These are phyloP conservation scores for Thalassia testudinum DNA, from an alignment of 116 monocot genomes.

Conservation along the genomic window DNA sequence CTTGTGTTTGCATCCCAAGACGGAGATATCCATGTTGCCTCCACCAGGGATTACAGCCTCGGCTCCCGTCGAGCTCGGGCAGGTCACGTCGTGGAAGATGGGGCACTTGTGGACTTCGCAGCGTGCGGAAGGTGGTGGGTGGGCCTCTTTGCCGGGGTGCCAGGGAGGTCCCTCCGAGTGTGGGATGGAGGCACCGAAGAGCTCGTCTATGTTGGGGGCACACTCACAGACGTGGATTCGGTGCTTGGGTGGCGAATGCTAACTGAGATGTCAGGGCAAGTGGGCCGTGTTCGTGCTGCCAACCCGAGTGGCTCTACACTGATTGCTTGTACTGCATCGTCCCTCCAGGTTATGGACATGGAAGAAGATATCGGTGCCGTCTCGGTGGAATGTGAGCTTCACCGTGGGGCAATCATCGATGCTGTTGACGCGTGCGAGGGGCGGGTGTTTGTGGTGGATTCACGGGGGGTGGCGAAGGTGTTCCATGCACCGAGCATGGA, in stretches of 20 bases:
- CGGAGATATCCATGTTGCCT: conserved; percentile 49
- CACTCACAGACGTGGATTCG: conserved; percentile 34
- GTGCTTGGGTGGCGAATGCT: conserved; percentile 63
- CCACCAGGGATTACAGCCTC: conserved; percentile 1
- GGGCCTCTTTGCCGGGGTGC: conserved; percentile 76
- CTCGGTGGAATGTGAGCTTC: conserved; percentile 9
- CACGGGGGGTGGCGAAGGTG: conserved; percentile 24
- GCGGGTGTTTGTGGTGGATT: conserved; percentile 36
- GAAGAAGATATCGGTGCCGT: conserved; percentile 9
- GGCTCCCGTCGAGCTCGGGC: conserved; percentile 14
- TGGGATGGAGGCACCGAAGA: conserved; percentile 49
- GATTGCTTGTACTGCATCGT: conserved; percentile 8
- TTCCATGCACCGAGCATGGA: conserved; percentile 13
- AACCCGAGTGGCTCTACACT: conserved; percentile 1
- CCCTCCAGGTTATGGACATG: conserved; percentile 23
- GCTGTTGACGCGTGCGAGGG: conserved; percentile 34
- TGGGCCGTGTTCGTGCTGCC: conserved; percentile 32
- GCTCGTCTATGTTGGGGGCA: conserved; percentile 33
- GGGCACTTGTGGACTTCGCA: conserved; percentile 50
- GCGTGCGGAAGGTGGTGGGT: conserved; percentile 35
- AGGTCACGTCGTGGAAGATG: conserved; percentile 49
- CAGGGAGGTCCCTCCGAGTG: conserved; percentile 53
- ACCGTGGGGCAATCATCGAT: conserved; percentile 10
- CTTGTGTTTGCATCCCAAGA: conserved; percentile 48
- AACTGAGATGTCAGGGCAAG: conserved; percentile 17